These are phyloP conservation scores for Sclerotinia subarctica DNA, from an alignment of 2,329 filamentous ascomycete species.

Conservation along the genomic window DNA sequence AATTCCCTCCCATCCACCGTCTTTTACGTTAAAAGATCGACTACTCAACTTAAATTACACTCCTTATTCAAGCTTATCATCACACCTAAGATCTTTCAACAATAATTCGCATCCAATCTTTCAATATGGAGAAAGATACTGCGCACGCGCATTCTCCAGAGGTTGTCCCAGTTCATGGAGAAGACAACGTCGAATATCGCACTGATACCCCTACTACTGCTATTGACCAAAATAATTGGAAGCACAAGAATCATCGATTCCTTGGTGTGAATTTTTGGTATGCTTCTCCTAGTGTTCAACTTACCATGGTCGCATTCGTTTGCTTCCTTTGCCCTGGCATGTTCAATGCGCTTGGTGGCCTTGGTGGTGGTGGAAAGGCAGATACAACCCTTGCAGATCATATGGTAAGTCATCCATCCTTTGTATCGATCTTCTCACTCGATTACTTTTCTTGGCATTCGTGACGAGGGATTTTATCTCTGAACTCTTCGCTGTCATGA, in stretches of 20 bases:
- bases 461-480: background rate
- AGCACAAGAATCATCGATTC: conserved; percentile 61
- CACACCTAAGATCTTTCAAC: background rate
- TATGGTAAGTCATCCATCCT: conserved; percentile 32
- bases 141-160: background rate
- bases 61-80: background rate
- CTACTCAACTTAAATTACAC: background rate
- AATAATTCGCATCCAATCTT: background rate
- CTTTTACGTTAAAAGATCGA: background rate
- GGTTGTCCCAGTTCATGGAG: background rate
- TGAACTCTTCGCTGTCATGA: background rate
- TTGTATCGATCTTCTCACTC: background rate
- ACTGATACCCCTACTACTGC: background rate
- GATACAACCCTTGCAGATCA: conserved; percentile 51
- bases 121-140: conserved; percentile 14
- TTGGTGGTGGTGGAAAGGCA: conserved; percentile 62
- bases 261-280: conserved; percentile 60
- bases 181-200: background rate
- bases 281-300: conserved; percentile 69
- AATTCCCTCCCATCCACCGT: background rate
- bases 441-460: background rate
- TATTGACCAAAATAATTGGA: conserved; percentile 50
- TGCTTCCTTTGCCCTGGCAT: conserved; percentile 72
- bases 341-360: conserved; percentile 65
- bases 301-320: conserved; percentile 67